phyloP scores from a whole-genome alignment of 1,284 basidiomycete species.

The Ceratobasidium sp. region DNA sequence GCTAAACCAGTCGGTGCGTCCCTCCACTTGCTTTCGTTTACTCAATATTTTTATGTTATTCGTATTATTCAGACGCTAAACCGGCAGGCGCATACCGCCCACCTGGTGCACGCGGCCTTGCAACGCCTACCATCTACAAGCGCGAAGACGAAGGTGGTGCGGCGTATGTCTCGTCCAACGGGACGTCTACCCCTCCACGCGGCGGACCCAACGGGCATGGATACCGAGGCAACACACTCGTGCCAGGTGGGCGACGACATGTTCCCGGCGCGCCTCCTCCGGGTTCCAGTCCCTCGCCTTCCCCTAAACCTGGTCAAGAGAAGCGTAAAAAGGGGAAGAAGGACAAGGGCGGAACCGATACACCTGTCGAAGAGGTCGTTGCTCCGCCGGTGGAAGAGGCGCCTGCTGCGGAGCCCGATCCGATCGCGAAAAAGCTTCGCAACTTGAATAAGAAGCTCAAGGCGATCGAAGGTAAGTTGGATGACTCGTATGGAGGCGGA shows the following conservation, averaged over 20 bases:
- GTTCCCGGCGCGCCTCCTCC: constrained; percentile 79
- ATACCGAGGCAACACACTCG: constrained; percentile 38
- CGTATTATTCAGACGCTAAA: constrained; percentile 62
- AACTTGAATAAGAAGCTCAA: constrained; percentile 94
- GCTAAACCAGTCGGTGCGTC: constrained; percentile 60
- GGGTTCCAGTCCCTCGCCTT: constrained; percentile 59
- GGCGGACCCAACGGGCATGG: constrained; percentile 47
- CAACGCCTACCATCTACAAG: constrained; percentile 88
- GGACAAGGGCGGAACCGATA: constrained; percentile 53
- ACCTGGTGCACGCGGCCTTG: constrained; percentile 89
- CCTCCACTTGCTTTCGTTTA: neutral
- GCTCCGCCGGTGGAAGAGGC: constrained; percentile 65
- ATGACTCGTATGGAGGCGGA: neutral
- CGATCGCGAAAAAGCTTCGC: constrained; percentile 89
- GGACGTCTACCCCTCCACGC: constrained; percentile 72
- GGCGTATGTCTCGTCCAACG: constrained; percentile 54
- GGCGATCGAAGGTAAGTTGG: constrained; percentile 14
- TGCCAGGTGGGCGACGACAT: constrained; percentile 59
- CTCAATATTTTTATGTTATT: neutral
- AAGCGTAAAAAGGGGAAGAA: constrained; percentile 68
- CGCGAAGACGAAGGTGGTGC: constrained; percentile 87
- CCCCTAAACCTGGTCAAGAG: constrained; percentile 60
- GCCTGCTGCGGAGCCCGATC: constrained; percentile 78
- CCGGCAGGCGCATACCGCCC: constrained; percentile 89
- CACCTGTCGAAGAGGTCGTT: constrained; percentile 31